Conservation (phyloP, 2,329 filamentous ascomycete genomes). For the Penicillium sclerotigenum region DNA sequence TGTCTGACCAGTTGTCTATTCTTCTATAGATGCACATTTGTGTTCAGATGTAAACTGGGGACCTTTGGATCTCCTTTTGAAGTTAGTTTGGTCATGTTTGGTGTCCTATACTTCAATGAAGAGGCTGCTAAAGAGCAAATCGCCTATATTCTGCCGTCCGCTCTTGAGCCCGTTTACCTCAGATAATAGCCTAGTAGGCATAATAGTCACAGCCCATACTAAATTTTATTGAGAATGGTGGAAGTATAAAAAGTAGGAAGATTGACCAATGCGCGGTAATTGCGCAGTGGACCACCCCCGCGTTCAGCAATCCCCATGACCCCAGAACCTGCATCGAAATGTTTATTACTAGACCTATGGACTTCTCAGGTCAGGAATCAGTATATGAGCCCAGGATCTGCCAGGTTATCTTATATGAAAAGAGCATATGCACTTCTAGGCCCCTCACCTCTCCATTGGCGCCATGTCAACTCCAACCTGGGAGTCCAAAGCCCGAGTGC, state of each 20-base stretch:
- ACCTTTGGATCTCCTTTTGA: neutral
- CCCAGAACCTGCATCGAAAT: neutral
- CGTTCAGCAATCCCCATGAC: neutral
- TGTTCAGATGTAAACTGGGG: neutral
- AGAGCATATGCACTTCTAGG: too few relatives aligned
- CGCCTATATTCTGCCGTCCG: too few relatives aligned
- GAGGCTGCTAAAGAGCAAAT: too few relatives aligned
- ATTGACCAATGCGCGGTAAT: neutral
- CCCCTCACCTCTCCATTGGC: too few relatives aligned
- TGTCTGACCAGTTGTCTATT: neutral
- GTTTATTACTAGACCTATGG: neutral
- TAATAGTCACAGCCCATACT: too few relatives aligned
- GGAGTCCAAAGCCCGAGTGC: too few relatives aligned
- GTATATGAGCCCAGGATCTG: neutral
- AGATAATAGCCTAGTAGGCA: too few relatives aligned
- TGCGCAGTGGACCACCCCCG: neutral
- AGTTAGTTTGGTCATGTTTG: too few relatives aligned
- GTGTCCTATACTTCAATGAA: neutral
- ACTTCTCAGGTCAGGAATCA: neutral
- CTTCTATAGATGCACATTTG: neutral
- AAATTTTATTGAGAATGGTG: too few relatives aligned
- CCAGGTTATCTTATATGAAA: too few relatives aligned
- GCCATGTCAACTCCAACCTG: too few relatives aligned
- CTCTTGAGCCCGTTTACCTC: too few relatives aligned
- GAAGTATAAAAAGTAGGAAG: neutral